These are phyloP conservation scores for Pistacia atlantica DNA, from an alignment of 345 rosid genomes.

Conservation along the genomic window DNA sequence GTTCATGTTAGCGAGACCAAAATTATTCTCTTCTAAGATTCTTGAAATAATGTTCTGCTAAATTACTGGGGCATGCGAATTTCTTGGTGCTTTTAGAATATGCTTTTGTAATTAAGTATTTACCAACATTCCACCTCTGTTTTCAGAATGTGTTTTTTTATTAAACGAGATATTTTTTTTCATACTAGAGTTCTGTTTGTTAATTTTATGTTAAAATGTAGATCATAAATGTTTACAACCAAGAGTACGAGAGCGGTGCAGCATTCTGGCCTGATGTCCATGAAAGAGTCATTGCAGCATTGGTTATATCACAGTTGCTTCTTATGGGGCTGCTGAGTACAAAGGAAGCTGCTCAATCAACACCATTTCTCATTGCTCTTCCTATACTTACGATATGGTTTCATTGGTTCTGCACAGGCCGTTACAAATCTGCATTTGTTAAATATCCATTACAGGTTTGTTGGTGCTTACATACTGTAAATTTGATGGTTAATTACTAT, in stretches of 20 bases:
- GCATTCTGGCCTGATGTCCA: constrained; percentile 98
- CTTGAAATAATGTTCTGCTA: background rate
- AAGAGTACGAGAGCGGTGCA: constrained; percentile 84
- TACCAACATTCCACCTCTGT: too few relatives aligned
- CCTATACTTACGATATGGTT: constrained; percentile 75
- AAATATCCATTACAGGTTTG: constrained; percentile 73
- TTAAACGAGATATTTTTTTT: too few relatives aligned
- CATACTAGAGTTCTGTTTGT: too few relatives aligned
- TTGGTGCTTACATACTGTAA: too few relatives aligned
- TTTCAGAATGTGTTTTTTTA: too few relatives aligned
- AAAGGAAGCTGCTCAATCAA: constrained; percentile 52
- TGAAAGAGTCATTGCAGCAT: constrained; percentile 58
- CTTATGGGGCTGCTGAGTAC: constrained; percentile 76
- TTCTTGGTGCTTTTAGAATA: background rate
- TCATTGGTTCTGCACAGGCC: constrained; percentile 68
- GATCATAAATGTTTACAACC: constrained; percentile 93
- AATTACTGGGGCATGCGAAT: background rate
- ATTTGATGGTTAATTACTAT: too few relatives aligned
- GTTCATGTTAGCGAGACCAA: background rate
- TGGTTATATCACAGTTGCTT: constrained; percentile 76
- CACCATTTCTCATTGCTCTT: constrained; percentile 77
- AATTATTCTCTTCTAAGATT: too few relatives aligned
- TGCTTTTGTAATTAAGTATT: too few relatives aligned
- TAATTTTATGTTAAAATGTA: constrained; percentile 24
- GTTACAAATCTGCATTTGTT: constrained; percentile 78